Evolutionary conservation across 2,329 filamentous ascomycete genomes (phyloP), one percentile per base, ranked within the genome.

Genomic region (Ceratocystis cacaofunesta): DNA sequence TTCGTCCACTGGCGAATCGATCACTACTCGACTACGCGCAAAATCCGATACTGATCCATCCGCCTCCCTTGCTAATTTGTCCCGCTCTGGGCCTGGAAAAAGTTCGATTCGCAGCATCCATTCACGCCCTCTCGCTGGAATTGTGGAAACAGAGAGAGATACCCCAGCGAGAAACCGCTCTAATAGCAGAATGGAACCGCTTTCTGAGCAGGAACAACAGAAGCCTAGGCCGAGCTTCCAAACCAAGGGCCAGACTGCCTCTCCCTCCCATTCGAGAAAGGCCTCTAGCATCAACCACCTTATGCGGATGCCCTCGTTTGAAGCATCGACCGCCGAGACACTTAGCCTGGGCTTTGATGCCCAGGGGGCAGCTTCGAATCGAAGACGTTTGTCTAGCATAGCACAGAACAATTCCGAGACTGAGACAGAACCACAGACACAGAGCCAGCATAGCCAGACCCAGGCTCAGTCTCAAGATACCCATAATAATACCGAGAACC

Each of bases 1-100:
- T 75, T 58, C 52, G n/a, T 88, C 85, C 52, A 86, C 87, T 0
- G 81, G 78, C 55, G 79, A 83, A 44, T 88, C 86, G 2, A 73
- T 87, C 41, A 84, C 82, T 3, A 66, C 61, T 61, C 78, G 79
- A 30, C 75, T 81, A 50, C 78, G 81, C 64, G 82, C 75, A 46
- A 70, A 77, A 65, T 71, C 76, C n/a, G 77, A 77, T 52, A 68
- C 76, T 65, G 76, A 80, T n/a, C 66, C 73, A 2, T 75, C 62
- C 15, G 62, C 30, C 8, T 41, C 63, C 1, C 32, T 75, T 32
- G 71, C 73, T 17, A 73, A 75, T 22, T 71, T 78, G 66, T 77
- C 80, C 2, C 78, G 82, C 43, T 76, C 81, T 66, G 82, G 81
- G 1, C 78, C 81, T 0, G 81, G 81, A 63, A 83, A 82, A 72